A percentile compares a stretch with the other conserved stretches of the same genome.
These are phyloP conservation scores for Rhypophila decipiens DNA, from an alignment of 495 filamentous ascomycete genomes.

Conservation along the genomic window DNA sequence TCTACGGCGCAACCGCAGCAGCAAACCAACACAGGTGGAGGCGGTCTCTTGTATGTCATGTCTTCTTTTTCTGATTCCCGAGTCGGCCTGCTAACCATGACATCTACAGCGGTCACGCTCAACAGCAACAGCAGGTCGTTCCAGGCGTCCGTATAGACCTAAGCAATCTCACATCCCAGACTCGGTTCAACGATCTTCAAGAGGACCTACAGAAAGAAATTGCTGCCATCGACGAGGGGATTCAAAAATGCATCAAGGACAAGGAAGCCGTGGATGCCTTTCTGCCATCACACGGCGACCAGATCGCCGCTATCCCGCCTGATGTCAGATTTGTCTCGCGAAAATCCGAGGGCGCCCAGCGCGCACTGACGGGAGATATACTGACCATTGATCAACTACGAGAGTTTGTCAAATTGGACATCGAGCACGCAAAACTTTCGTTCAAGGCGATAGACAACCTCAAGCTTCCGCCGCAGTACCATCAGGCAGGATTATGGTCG, in stretches of 20 bases:
- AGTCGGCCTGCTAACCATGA: constrained; percentile 20
- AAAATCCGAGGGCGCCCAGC: constrained; percentile 67
- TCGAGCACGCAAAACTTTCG: constrained; percentile 62
- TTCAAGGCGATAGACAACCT: constrained; percentile 73
- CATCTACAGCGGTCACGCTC: constrained; percentile 41
- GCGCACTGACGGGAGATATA: constrained; percentile 65
- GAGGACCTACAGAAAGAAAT: constrained; percentile 76
- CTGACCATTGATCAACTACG: constrained; percentile 62
- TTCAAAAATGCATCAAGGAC: constrained; percentile 59
- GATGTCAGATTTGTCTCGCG: constrained; percentile 69
- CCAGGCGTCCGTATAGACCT: constrained; percentile 74
- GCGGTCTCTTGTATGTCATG: constrained; percentile 46
- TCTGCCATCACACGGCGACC: constrained; percentile 57
- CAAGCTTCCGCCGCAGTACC: constrained; percentile 68
- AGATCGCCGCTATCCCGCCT: constrained; percentile 58
- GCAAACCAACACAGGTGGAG: constrained; percentile 12
- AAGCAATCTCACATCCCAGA: constrained; percentile 71
- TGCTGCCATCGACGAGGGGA: constrained; percentile 63
- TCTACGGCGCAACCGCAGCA: constrained; percentile 10
- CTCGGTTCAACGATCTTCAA: constrained; percentile 82
- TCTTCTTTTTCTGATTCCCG: not conserved
- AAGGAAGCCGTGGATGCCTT: constrained; percentile 53
- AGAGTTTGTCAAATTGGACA: constrained; percentile 57
- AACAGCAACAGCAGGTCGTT: constrained; percentile 43
- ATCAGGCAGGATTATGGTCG: constrained; percentile 53